These are phyloP conservation scores for Sequoiadendron giganteum DNA, from an alignment of 75 land plant genomes.

Conservation along the genomic window DNA sequence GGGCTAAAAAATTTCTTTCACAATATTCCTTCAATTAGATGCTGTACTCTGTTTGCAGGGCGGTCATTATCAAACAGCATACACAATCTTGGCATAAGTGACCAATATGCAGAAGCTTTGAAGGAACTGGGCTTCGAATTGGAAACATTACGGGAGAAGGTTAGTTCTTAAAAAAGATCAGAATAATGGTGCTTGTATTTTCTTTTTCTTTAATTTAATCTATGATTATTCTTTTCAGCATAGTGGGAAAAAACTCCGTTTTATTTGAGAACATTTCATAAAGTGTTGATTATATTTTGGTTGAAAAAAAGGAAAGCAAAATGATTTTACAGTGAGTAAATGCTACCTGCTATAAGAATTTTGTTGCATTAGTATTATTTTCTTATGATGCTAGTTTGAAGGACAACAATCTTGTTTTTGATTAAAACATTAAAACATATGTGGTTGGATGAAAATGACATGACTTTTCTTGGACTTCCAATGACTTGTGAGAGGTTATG, in stretches of 20 bases:
- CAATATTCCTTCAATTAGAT: not conserved
- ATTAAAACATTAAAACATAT: not conserved
- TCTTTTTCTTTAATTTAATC: not conserved
- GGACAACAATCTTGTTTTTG: not conserved
- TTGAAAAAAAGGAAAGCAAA: not conserved
- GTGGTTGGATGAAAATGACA: not conserved
- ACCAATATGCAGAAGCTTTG: conserved; percentile 70
- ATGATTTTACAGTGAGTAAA: not conserved
- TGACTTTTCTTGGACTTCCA: not conserved
- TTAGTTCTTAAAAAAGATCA: conserved; percentile 16
- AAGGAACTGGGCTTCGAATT: conserved; percentile 69
- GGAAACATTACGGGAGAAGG: conserved; percentile 79
- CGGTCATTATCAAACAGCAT: conserved; percentile 76
- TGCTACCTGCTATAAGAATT: not conserved
- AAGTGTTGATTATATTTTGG: not conserved
- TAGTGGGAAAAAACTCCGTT: not conserved
- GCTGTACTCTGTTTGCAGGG: conserved; percentile 30
- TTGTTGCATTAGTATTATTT: not conserved
- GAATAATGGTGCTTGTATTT: not conserved
- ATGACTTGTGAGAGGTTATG: not conserved
- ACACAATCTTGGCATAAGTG: conserved; percentile 63
- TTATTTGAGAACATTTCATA: not conserved
- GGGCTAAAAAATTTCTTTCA: not conserved
- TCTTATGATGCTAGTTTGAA: not conserved
- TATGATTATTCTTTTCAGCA: not conserved